A percentile compares a stretch with the other conserved stretches of the same genome.
phyloP scores from a whole-genome alignment of 331 rosid species.

The Acacia pycnantha region DNA sequence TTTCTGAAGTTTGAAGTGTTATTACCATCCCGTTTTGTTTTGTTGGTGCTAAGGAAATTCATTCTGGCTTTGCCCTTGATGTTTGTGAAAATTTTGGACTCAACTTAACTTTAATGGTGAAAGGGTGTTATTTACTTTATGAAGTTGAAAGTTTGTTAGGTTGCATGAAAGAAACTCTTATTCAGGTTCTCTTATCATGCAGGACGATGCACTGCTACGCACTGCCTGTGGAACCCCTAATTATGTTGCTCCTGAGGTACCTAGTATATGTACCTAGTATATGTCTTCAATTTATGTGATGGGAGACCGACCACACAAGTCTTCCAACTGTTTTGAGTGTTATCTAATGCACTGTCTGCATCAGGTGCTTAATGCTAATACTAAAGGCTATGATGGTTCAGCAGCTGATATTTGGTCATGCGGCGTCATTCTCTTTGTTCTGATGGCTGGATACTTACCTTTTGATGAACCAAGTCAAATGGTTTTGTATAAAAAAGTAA shows the following conservation, averaged over 20 bases:
- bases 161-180: neutral
- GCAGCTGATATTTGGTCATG: constrained; percentile 97
- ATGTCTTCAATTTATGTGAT: constrained; percentile 17
- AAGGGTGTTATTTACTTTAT: neutral
- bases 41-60: neutral
- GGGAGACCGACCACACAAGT: neutral
- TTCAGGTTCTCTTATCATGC: constrained; percentile 28
- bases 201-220: constrained; percentile 92
- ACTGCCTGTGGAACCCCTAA: constrained; percentile 99
- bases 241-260: constrained; percentile 99
- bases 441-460: constrained; percentile 98
- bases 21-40: neutral
- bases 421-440: constrained; percentile 96
- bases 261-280: too few species aligned
- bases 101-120: neutral
- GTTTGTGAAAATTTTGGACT: constrained; percentile 4
- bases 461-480: constrained; percentile 69
- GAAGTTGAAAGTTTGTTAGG: neutral
- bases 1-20: neutral
- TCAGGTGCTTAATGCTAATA: constrained; percentile 79
- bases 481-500: constrained; percentile 67
- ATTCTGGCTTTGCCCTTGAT: neutral
- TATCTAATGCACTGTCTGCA: constrained; percentile 26
- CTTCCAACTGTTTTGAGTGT: constrained; percentile 10
- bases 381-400: constrained; percentile 92